Percentiles rank a stretch among this genome's conserved stretches.
Evolutionary conservation across 176 grass and related monocot genomes (phyloP).

Genomic region (Musa beccarii): DNA sequence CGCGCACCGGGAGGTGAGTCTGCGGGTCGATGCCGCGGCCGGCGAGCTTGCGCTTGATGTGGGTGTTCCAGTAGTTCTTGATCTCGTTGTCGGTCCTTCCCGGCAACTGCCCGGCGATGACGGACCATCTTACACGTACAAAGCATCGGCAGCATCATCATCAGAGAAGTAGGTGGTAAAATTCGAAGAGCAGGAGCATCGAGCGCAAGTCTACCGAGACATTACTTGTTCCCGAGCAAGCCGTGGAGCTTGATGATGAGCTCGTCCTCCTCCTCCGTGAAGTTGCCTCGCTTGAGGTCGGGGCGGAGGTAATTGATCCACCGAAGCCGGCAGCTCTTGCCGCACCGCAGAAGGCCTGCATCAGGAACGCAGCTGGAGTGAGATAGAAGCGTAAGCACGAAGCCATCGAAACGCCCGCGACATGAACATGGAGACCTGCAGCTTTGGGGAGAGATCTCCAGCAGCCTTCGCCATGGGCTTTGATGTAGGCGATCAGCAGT

Average conservation of each 20-base stretch:
- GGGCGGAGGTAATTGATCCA: neutral
- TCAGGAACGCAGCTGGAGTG: no score
- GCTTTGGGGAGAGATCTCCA: neutral
- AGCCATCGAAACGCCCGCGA: no score
- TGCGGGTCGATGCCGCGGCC: slow-evolving; percentile 1
- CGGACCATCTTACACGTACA: neutral
- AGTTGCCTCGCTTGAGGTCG: neutral
- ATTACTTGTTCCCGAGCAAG: neutral
- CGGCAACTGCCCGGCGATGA: neutral
- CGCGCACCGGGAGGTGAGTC: neutral
- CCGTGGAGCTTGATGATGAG: neutral
- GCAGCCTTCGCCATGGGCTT: neutral
- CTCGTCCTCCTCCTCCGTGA: neutral
- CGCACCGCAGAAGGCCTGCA: neutral
- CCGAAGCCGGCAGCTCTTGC: neutral
- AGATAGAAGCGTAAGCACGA: no score
- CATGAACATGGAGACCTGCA: neutral
- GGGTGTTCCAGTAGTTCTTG: neutral
- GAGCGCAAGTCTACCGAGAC: no score
- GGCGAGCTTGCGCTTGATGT: neutral
- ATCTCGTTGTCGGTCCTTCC: neutral
- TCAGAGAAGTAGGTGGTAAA: no score
- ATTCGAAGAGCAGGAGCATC: no score
- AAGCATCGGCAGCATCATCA: no score
- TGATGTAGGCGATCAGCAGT: neutral